Conservation (phyloP, 1,284 basidiomycete species). For the Fomitiporia mediterranea region DNA sequence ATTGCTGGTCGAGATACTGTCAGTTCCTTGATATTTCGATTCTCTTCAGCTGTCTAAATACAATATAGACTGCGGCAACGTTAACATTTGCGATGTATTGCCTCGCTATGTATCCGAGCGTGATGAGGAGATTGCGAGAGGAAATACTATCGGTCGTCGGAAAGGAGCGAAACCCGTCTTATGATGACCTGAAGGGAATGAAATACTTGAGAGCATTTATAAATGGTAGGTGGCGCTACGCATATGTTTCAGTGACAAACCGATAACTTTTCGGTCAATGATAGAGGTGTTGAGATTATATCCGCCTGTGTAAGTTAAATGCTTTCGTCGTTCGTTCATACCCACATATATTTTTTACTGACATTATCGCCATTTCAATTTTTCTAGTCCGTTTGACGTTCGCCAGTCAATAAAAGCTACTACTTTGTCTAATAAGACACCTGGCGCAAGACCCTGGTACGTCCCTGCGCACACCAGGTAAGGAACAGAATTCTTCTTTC, state of each 20-base stretch:
- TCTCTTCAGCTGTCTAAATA: neutral
- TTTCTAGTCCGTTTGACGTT: conserved; percentile 45
- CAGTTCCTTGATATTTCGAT: conserved; percentile 1
- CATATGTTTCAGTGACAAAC: neutral
- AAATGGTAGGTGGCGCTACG: conserved; percentile 27
- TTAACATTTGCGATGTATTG: conserved; percentile 37
- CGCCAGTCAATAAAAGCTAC: conserved; percentile 41
- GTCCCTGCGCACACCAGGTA: conserved; percentile 50
- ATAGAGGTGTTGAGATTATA: conserved; percentile 56
- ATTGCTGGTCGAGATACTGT: conserved; percentile 35
- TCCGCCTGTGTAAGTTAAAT: conserved; percentile 47
- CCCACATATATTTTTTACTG: neutral
- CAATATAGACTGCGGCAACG: conserved; percentile 32
- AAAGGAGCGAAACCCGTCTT: conserved; percentile 30
- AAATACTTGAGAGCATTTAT: conserved; percentile 39
- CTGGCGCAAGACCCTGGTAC: conserved; percentile 44
- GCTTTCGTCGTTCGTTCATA: neutral
- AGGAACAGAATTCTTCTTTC: conserved; percentile 16
- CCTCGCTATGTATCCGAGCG: conserved; percentile 34
- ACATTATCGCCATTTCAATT: too few relatives aligned
- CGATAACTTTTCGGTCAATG: neutral
- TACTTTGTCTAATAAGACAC: conserved; percentile 40
- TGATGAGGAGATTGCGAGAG: conserved; percentile 33
- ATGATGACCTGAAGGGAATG: conserved; percentile 38
- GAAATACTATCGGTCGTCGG: conserved; percentile 36